Evolutionary conservation across 2,329 filamentous ascomycete genomes (phyloP), one percentile per base, ranked within the genome.

Genomic region (Colletotrichum tofieldiae): DNA sequence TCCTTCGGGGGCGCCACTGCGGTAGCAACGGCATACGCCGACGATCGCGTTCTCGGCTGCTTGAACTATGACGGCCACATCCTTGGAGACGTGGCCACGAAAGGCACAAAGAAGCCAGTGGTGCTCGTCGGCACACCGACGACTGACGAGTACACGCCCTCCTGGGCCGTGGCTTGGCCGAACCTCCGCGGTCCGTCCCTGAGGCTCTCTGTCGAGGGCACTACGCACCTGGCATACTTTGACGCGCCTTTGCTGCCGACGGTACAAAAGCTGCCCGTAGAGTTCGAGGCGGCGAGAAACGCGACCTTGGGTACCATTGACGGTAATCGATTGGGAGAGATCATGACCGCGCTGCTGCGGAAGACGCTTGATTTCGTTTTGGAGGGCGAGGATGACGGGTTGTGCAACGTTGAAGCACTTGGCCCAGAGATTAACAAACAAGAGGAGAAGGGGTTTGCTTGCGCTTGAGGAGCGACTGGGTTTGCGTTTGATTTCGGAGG

Each of bases 1-100:
- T 84, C 82, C 0, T 74, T 84, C 2, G 83, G 83, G 0, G 83
- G 82, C 0, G 81, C 83, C 1, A 78, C 81, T 1, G 76, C 83
- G 0, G 82, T 81, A 0, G 76, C 77, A 1, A 77, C 79, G 0
- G 71, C 80, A 35, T 56, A 78, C 8, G 62, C 70, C 8, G 81
- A 84, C 49, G 64, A 68, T 0, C 73, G 81, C 3, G 0, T 11
- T 20, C 41, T 43, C 5, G 41, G 16, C 14, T 45, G 41, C 18
- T 8, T 45, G 16, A 20, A 45, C 16, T 45, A 45, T 7, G 18
- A 20, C 16, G 41, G 35, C 41, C 41, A 20, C 16, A 45, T 45
- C 41, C 20, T 45, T 12, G 18, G 41, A 20, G 35, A 37, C 35
- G 35, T 37, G 35, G 35, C 8, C 11, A 11, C 35, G 2, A 37